Conservation (phyloP, 1,284 basidiomycete species). For the Grifola frondosa region DNA sequence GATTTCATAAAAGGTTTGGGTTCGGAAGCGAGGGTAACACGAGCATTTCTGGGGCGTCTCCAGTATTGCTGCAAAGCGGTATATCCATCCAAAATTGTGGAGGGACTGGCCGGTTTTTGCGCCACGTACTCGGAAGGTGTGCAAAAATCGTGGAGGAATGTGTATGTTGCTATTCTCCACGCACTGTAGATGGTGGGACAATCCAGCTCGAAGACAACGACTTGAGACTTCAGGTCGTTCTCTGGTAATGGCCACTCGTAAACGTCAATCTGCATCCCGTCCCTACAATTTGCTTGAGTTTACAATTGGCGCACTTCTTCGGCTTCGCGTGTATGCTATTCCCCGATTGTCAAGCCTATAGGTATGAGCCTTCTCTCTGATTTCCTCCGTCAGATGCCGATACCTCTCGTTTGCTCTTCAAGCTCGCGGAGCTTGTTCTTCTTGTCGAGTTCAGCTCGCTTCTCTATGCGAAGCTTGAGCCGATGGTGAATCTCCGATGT, state of each 20-base stretch:
- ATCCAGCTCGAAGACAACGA: conserved; percentile 45
- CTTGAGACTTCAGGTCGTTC: conserved; percentile 21
- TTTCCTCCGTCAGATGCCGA: no score
- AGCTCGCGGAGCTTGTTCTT: background rate
- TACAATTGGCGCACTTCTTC: conserved; percentile 37
- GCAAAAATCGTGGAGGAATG: conserved; percentile 34
- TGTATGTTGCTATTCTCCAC: conserved; percentile 45
- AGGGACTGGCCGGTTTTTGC: no score
- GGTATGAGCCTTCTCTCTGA: no score
- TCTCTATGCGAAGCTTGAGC: conserved; percentile 26
- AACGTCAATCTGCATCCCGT: conserved; percentile 35
- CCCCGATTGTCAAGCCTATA: no score
- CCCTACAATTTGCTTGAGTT: conserved; percentile 17
- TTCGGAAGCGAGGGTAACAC: conserved; percentile 39
- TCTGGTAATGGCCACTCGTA: conserved; percentile 53
- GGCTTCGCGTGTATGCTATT: no score
- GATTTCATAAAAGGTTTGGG: conserved; percentile 39
- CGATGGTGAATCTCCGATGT: background rate
- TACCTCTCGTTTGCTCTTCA: no score
- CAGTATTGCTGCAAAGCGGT: no score
- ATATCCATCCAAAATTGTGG: no score
- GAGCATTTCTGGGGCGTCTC: conserved; percentile 2
- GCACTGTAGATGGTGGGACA: conserved; percentile 39
- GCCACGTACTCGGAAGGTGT: no score
- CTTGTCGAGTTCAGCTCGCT: background rate